A percentile compares a stretch with the other conserved stretches of the same genome.
phyloP scores from a whole-genome alignment of 2,329 filamentous ascomycete species.

The Venturia oleaginea region DNA sequence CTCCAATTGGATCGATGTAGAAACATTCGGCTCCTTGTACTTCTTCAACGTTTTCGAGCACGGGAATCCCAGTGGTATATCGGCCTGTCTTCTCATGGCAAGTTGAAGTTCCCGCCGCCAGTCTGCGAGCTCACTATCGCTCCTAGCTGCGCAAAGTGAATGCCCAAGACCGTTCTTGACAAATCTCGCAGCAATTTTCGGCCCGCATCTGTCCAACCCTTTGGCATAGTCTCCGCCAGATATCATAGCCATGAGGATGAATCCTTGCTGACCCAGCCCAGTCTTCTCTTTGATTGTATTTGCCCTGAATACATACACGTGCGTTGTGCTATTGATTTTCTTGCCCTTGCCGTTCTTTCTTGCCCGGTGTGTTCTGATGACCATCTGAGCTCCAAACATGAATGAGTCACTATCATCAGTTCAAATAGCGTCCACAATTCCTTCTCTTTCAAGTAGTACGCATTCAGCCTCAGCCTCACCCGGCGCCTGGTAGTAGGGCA shows the following conservation, averaged over 20 bases:
- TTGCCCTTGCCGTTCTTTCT: slow-evolving; percentile 23
- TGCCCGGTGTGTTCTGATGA: slow-evolving; percentile 27
- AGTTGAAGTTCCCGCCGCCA: slow-evolving; percentile 24
- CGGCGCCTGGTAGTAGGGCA: slow-evolving; percentile 37
- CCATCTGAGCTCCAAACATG: slow-evolving; percentile 38
- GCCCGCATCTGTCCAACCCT: slow-evolving; percentile 31
- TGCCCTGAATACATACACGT: slow-evolving; percentile 26
- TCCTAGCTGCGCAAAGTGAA: slow-evolving; percentile 20
- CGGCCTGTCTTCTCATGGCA: slow-evolving; percentile 15
- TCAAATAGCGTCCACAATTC: slow-evolving; percentile 41
- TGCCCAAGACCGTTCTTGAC: slow-evolving; percentile 24
- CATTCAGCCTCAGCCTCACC: slow-evolving; percentile 43
- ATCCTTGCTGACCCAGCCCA: slow-evolving; percentile 26
- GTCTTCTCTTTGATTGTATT: slow-evolving; percentile 21
- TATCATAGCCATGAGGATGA: slow-evolving; percentile 34
- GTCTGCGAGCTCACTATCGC: not conserved
- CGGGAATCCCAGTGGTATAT: slow-evolving; percentile 21
- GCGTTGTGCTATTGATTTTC: slow-evolving; percentile 21
- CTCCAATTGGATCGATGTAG: slow-evolving; percentile 23
- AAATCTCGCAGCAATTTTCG: slow-evolving; percentile 22
- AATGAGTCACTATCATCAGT: slow-evolving; percentile 39
- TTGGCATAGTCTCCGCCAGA: slow-evolving; percentile 34
- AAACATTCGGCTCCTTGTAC: slow-evolving; percentile 30
- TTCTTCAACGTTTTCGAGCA: slow-evolving; percentile 23
- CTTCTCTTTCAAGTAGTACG: slow-evolving; percentile 33